Conservation (phyloP, 768 basidiomycete genomes). For the Collybia nuda region DNA sequence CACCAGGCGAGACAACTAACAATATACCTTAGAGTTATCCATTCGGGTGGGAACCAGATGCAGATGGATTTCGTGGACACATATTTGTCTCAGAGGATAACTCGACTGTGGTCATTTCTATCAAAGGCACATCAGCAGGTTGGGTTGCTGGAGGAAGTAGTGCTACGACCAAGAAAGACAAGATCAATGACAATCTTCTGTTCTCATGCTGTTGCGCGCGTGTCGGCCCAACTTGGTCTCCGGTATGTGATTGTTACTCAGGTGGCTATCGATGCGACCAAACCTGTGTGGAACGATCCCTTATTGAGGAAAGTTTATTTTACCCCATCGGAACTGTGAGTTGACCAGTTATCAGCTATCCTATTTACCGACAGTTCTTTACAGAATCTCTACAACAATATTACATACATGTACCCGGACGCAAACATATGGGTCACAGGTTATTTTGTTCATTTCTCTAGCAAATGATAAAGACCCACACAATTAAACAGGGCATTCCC, state of each 20-base stretch:
- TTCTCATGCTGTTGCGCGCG: slow-evolving; percentile 96
- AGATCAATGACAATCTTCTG: slow-evolving; percentile 91
- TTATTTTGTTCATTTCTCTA: slow-evolving; percentile 12
- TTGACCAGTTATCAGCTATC: slow-evolving; percentile 5
- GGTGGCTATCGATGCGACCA: slow-evolving; percentile 77
- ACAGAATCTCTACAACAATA: slow-evolving; percentile 90
- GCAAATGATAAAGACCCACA: not conserved
- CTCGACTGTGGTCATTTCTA: slow-evolving; percentile 79
- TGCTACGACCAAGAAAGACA: slow-evolving; percentile 85
- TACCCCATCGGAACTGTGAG: slow-evolving; percentile 84
- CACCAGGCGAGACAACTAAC: not conserved
- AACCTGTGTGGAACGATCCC: slow-evolving; percentile 74
- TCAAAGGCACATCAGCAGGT: slow-evolving; percentile 92
- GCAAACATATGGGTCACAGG: slow-evolving; percentile 88
- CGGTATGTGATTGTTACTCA: slow-evolving; percentile 87
- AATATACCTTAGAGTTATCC: slow-evolving; percentile 50
- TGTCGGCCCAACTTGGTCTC: slow-evolving; percentile 91
- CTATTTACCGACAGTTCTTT: not conserved
- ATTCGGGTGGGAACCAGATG: slow-evolving; percentile 87
- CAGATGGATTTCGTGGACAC: slow-evolving; percentile 92
- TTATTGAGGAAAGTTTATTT: slow-evolving; percentile 83
- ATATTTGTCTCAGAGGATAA: slow-evolving; percentile 85
- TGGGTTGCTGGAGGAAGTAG: slow-evolving; percentile 70
- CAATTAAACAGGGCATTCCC: slow-evolving; percentile 51
- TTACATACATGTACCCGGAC: slow-evolving; percentile 87